Evolutionary conservation across 2,329 filamentous ascomycete genomes (phyloP), one percentile per base, ranked within the genome.

Genomic region (Fusarium clavum): DNA sequence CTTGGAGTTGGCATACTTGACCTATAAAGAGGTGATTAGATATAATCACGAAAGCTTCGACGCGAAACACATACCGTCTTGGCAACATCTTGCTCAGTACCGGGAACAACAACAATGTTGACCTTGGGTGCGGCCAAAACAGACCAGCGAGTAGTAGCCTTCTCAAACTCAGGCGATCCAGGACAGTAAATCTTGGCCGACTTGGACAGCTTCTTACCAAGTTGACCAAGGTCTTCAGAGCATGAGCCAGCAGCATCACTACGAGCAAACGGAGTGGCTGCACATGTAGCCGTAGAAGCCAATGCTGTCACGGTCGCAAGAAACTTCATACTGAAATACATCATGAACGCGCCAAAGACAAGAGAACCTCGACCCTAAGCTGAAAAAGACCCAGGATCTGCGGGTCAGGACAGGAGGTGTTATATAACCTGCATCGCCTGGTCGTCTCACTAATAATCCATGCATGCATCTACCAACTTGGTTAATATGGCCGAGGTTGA

Each of bases 61-160:
- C 3, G 3, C 1, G 4, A 8, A 7, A n/a, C 22, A 24, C 69
- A 71, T 75, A 86, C 85, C 6, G 80, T 86, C 65, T 83, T 78
- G 1, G 78, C 80, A 22, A 88, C 84, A 63, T 88, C 86, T 9
- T 82, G 71, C 70, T 85, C 85, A 0, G 79, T 82, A 4, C 77
- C 79, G 3, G 84, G 83, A 16, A 85, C 79, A 1, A 87, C 81
- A 4, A 86, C 83, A 5, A 85, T 72, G 49, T 81, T 83, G 12
- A 83, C 77, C 2, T 69, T 79, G 5, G 86, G 86, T 1, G 77
- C 72, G 11, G 80, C 76, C 22, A 85, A 68, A 16, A 75, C 76
- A 2, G 85, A 87, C 84, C 85, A 86, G 2, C 85, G 79, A 3
- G 73, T 76, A 0, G 82, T 80, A 9, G 79, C 79, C 29, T 75